Evolutionary conservation across 352 stramenopile species (phyloP), one percentile per base, ranked within the genome.

Genomic region (Halophytophthora batemanensis): DNA sequence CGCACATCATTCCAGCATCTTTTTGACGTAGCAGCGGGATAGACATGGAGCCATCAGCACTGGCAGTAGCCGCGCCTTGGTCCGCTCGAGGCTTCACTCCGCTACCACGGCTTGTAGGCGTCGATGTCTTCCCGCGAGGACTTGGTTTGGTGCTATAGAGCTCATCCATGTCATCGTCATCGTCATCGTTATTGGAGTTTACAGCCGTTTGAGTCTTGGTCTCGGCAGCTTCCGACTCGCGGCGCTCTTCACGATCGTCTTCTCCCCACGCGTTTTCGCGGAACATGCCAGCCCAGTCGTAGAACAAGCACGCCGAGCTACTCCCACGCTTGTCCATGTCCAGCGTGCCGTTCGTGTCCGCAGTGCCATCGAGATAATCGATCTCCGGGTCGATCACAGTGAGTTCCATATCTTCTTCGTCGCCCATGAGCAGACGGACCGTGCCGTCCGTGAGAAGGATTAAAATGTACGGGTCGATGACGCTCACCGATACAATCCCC

Each of bases 271-370:
- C 66, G 18, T 77, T 73, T 33, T 89, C 77, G 33, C 43, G 45
- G 40, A 91, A 94, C 79, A 94, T 90, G 1, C 81, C 77, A 11
- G 76, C 64, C 83, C 83, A 94, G 53, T 94, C 83, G 51, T 90
- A 81, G 44, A 94, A 94, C 18, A 94, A 61, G 48, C 83, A 94
- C 8, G 77, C 73, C 6, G 79, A 73, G 50, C 78, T 90, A 33
- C 87, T 87, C 10, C 53, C 59, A 37, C 65, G 53, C 29, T 65
- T 62, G 12, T 64, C 62, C 2, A 49, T 10, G 45, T 73, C 61
- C 2, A 29, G 35, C 14, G 54, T 57, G 19, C 56, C 74, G 58
- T 82, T 76, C 19, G 51, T 34, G 3, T 66, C 53, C 18, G 50
- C 3, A 6, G 50, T 28, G 18, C 66, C 71, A 17, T 81, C 73